A percentile compares a stretch with the other conserved stretches of the same genome.
Conservation (phyloP, 2,329 filamentous ascomycete species). For the Scopulariopsis brevicaulis region DNA sequence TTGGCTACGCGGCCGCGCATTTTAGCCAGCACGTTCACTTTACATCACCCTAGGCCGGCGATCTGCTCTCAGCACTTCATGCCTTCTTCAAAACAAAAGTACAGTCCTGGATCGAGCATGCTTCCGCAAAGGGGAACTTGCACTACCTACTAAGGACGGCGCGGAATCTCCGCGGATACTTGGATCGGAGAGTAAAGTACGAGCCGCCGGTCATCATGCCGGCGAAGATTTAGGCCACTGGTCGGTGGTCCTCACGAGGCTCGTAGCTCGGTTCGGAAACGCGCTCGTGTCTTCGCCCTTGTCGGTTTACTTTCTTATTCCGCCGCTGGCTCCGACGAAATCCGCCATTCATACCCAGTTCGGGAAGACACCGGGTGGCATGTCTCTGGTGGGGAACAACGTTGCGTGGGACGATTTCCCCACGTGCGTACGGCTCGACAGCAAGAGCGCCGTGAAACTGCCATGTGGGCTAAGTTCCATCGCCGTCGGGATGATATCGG, state of each 20-base stretch:
- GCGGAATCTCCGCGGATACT: constrained; percentile 3
- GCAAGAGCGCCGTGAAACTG: background rate
- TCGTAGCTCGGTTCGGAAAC: constrained; percentile 19
- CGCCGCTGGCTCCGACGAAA: constrained; percentile 18
- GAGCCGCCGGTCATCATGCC: too few species aligned
- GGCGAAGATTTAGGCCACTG: background rate
- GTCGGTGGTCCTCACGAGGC: constrained; percentile 15
- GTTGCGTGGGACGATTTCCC: background rate
- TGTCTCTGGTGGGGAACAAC: constrained; percentile 1
- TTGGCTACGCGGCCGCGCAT: background rate
- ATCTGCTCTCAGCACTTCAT: constrained; percentile 11
- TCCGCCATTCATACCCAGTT: constrained; percentile 10
- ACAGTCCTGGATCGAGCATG: constrained; percentile 17
- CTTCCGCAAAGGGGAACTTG: constrained; percentile 11
- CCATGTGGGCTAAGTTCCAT: background rate
- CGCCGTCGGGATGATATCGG: background rate
- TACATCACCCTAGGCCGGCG: constrained; percentile 5
- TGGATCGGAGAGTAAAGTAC: background rate
- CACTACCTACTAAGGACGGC: constrained; percentile 11
- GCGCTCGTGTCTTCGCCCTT: constrained; percentile 14
- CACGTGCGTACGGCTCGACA: background rate
- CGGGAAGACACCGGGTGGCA: constrained; percentile 5
- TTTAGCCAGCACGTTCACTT: background rate
- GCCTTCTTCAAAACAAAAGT: constrained; percentile 15
- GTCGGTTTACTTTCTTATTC: constrained; percentile 22